Evolutionary conservation across 2,329 filamentous ascomycete genomes (phyloP).

Genomic region (Pyricularia grisea): DNA sequence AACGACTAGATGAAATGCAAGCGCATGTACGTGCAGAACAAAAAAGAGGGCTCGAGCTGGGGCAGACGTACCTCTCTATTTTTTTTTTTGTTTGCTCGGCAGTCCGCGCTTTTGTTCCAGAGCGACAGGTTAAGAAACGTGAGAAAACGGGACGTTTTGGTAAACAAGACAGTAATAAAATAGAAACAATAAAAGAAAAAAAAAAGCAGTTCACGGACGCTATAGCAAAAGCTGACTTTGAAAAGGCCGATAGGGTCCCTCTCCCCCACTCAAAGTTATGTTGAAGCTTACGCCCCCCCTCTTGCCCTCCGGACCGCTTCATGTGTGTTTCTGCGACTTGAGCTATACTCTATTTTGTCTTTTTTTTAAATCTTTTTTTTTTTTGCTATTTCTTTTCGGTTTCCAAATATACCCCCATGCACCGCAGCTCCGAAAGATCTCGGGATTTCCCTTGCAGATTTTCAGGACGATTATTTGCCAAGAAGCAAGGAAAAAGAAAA

Average conservation of each 20-base stretch:
- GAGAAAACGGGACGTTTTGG: neutral
- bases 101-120: neutral
- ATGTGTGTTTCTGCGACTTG: neutral
- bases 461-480: neutral
- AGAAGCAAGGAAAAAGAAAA: neutral
- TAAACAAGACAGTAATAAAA: neutral
- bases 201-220: neutral
- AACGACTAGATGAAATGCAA: neutral
- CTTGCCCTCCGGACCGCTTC: neutral
- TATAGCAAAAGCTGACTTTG: neutral
- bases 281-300: neutral
- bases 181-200: neutral
- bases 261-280: neutral
- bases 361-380: too few relatives aligned
- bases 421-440: neutral
- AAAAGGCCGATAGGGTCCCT: neutral
- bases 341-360: neutral
- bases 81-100: neutral
- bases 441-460: neutral
- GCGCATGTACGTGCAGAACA: neutral
- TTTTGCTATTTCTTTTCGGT: neutral
- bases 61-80: neutral
- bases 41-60: neutral
- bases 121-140: neutral
- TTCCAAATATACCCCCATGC: neutral